Evolutionary conservation across 306 rosid genomes (phyloP).

Genomic region (Pueraria montana): DNA sequence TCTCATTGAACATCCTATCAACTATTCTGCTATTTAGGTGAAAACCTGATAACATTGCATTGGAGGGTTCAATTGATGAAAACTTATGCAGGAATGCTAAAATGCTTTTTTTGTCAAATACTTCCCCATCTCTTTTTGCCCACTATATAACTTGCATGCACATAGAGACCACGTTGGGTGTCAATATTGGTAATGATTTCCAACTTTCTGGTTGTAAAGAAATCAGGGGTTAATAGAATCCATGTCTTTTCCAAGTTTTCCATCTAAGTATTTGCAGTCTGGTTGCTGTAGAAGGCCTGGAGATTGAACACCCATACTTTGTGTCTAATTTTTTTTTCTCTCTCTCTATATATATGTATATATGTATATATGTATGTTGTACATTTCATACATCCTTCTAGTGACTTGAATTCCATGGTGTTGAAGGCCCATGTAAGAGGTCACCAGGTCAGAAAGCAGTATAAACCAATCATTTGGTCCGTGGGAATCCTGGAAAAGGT

Average conservation of each 20-base stretch:
- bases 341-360: too few species aligned
- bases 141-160: conserved; percentile 14
- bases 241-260: not conserved
- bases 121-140: not conserved
- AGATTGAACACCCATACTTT: not conserved
- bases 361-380: too few species aligned
- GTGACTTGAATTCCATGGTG: conserved; percentile 58
- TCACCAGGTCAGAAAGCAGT: conserved; percentile 90
- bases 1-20: conserved; percentile 23
- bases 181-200: conserved; percentile 7
- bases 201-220: conserved; percentile 9
- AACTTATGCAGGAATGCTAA: conserved; percentile 8
- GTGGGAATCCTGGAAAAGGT: conserved; percentile 93
- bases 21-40: not conserved
- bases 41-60: conserved; percentile 7
- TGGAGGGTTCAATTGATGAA: conserved; percentile 31
- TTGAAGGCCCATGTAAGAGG: conserved; percentile 93
- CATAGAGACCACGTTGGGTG: not conserved
- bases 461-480: conserved; percentile 75
- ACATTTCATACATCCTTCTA: conserved; percentile 28
- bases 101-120: not conserved
- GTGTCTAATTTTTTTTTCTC: not conserved
- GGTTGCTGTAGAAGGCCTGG: conserved; percentile 1
- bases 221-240: not conserved
- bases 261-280: not conserved